Evolutionary conservation across 1,139 yeast genomes (phyloP).

Genomic region (Hanseniaspora sp.): DNA sequence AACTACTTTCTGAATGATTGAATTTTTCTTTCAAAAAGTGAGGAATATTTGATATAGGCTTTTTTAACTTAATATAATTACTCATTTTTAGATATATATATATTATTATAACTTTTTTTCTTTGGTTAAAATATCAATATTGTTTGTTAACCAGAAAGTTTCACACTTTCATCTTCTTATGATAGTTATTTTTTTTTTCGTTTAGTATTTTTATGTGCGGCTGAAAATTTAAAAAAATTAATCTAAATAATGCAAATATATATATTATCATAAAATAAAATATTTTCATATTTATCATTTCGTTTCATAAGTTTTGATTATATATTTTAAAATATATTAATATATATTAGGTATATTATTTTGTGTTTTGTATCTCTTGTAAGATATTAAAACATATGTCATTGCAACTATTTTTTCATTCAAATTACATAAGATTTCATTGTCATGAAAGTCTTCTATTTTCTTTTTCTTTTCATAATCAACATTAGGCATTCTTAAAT

Average conservation of each 20-base stretch:
- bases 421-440: neutral
- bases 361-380: neutral
- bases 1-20: constrained; percentile 32
- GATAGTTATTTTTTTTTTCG: too few relatives aligned
- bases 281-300: neutral
- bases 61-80: neutral
- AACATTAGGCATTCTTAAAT: neutral
- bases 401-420: neutral
- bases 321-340: too few relatives aligned
- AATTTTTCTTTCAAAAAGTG: neutral
- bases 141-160: too few relatives aligned
- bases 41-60: constrained; percentile 3
- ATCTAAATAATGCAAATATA: too few relatives aligned
- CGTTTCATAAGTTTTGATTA: too few relatives aligned
- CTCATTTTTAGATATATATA: neutral
- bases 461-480: neutral
- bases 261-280: too few relatives aligned
- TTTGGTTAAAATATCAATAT: too few relatives aligned
- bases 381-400: neutral
- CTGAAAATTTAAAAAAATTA: too few relatives aligned
- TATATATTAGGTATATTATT: too few relatives aligned
- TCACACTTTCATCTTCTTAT: too few relatives aligned
- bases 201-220: too few relatives aligned
- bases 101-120: too few relatives aligned
- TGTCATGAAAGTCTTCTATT: neutral